phyloP scores from a whole-genome alignment of 352 stramenopile species.

The Phytophthora boehmeriae region DNA sequence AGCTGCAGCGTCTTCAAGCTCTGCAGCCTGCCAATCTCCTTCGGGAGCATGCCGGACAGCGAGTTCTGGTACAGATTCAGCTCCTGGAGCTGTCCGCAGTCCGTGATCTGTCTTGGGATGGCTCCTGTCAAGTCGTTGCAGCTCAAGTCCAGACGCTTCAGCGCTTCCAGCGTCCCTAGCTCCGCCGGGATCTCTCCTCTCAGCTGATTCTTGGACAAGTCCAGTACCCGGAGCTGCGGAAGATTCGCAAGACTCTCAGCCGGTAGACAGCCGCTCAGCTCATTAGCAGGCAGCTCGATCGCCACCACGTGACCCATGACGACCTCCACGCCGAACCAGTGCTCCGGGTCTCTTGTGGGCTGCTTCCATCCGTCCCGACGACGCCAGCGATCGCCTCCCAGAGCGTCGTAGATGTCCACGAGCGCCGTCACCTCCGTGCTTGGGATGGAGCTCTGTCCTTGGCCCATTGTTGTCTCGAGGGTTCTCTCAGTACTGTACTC shows the following conservation, averaged over 20 bases:
- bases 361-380: constrained; percentile 81
- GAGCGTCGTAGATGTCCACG: constrained; percentile 73
- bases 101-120: constrained; percentile 50
- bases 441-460: constrained; percentile 83
- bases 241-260: constrained; percentile 54
- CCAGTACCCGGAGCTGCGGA: constrained; percentile 69
- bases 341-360: constrained; percentile 71
- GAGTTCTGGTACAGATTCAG: constrained; percentile 84
- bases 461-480: constrained; percentile 53
- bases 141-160: constrained; percentile 77
- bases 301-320: constrained; percentile 71
- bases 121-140: constrained; percentile 75
- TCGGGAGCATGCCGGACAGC: constrained; percentile 61
- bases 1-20: constrained; percentile 76
- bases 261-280: constrained; percentile 45
- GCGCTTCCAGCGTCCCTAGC: constrained; percentile 53
- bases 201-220: constrained; percentile 86
- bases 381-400: constrained; percentile 72
- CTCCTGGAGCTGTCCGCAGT: constrained; percentile 71
- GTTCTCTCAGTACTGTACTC: neutral
- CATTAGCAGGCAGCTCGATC: constrained; percentile 76
- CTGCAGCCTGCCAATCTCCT: constrained; percentile 57
- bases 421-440: constrained; percentile 67
- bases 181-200: constrained; percentile 63
- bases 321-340: constrained; percentile 83